Conservation (phyloP, 2,329 filamentous ascomycete genomes). For the Paecilomyces variotii region DNA sequence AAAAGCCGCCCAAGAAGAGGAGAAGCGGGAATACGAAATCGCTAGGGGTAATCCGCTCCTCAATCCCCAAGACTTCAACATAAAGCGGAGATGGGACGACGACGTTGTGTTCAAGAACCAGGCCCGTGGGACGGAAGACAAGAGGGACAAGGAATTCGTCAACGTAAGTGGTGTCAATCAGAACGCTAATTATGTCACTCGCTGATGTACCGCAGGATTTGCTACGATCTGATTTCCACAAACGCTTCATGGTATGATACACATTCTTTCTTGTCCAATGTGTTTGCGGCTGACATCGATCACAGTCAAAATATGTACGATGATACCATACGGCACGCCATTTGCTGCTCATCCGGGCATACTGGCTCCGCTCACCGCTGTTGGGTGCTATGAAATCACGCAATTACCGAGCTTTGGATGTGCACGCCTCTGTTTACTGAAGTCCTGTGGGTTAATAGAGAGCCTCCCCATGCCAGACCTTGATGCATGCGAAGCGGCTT, state of each 20-base stretch:
- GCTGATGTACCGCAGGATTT: constrained; percentile 53
- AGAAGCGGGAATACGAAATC: constrained; percentile 78
- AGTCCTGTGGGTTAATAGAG: not conserved
- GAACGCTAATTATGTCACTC: constrained; percentile 2
- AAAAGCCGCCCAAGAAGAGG: constrained; percentile 70
- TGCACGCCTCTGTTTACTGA: not conserved
- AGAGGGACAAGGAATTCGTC: constrained; percentile 90
- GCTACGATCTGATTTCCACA: constrained; percentile 92
- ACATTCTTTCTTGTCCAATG: not conserved
- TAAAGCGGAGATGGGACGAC: constrained; percentile 88
- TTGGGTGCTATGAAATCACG: not conserved
- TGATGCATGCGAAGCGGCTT: not conserved
- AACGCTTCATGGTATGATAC: constrained; percentile 72
- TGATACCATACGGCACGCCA: constrained; percentile 15
- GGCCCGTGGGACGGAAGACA: constrained; percentile 87
- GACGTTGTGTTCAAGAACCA: constrained; percentile 99
- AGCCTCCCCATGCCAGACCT: not conserved
- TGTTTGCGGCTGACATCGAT: constrained; percentile 6
- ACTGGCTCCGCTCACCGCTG: not conserved
- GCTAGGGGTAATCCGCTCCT: constrained; percentile 87
- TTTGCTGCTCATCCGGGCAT: not conserved
- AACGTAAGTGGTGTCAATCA: constrained; percentile 55
- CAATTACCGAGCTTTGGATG: not conserved
- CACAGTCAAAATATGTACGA: constrained; percentile 43
- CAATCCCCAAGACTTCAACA: constrained; percentile 78